A percentile compares a stretch with the other conserved stretches of the same genome.
phyloP scores from a whole-genome alignment of 139 green algal genomes.

The Chlorella sp. region DNA sequence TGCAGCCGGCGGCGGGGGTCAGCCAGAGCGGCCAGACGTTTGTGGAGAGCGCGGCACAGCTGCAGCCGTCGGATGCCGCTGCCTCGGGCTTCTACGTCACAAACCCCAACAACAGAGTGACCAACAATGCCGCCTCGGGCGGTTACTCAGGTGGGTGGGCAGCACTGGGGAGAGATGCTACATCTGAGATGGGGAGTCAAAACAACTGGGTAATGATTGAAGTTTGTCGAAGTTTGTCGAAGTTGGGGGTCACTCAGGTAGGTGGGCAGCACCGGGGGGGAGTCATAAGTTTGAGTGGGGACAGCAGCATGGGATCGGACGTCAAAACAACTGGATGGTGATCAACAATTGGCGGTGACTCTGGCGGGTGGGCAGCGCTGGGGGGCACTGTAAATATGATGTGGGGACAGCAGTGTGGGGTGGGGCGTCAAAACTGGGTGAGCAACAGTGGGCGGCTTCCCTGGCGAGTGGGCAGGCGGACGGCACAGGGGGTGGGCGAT shows the following conservation, averaged over 20 bases:
- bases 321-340: neutral
- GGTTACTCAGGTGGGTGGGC: constrained; percentile 48
- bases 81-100: constrained; percentile 66
- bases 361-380: constrained; percentile 11
- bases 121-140: constrained; percentile 66
- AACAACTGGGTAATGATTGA: too few relatives aligned
- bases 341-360: constrained; percentile 68
- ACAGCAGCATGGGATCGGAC: too few relatives aligned
- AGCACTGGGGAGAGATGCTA: neutral
- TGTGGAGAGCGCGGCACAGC: constrained; percentile 29
- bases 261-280: neutral
- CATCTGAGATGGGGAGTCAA: too few relatives aligned
- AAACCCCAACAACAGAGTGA: constrained; percentile 66
- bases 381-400: too few relatives aligned
- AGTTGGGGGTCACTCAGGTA: constrained; percentile 61
- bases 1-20: constrained; percentile 35
- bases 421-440: too few relatives aligned
- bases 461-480: constrained; percentile 16
- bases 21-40: constrained; percentile 43
- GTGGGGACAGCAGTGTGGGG: too few relatives aligned
- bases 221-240: too few relatives aligned
- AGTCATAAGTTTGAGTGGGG: too few relatives aligned
- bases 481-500: too few relatives aligned
- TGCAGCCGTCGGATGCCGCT: constrained; percentile 59
- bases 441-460: constrained; percentile 66